Percentiles rank a stretch among this genome's conserved stretches.
Conservation (phyloP, 441 rosid species). For the Adansonia rubrostipa region DNA sequence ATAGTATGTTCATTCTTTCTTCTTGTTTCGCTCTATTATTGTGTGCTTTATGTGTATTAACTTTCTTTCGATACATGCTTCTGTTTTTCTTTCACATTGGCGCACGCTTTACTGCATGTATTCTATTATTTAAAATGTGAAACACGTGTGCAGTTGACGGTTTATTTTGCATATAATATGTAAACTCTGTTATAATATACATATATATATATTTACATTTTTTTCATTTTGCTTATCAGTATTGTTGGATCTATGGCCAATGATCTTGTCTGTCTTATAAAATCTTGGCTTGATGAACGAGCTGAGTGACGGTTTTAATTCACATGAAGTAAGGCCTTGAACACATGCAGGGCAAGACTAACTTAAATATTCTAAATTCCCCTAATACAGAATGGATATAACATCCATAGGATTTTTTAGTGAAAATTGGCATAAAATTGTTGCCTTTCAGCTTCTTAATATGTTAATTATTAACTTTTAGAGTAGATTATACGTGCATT, state of each 20-base stretch:
- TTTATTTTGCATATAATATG: neutral
- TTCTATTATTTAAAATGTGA: slow-evolving; percentile 5
- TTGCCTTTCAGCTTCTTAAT: neutral
- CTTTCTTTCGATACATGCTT: neutral
- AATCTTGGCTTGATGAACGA: neutral
- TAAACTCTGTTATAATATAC: neutral
- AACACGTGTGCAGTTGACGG: neutral
- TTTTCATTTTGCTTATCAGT: neutral
- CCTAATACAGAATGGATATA: neutral
- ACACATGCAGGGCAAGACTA: neutral
- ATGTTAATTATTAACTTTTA: neutral
- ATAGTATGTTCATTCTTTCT: neutral
- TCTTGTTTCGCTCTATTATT: neutral
- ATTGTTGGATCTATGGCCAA: neutral
- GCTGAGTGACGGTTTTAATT: neutral
- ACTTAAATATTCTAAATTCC: neutral
- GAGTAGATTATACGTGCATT: neutral
- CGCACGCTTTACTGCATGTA: neutral
- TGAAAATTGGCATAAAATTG: neutral
- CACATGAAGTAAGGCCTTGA: neutral
- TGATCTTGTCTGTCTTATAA: neutral
- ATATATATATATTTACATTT: neutral
- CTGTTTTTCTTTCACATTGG: neutral
- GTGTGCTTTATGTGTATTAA: neutral
- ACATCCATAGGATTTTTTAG: neutral